Conservation (phyloP, 495 filamentous ascomycete species). For the Lasiosphaeriaceae sp. region DNA sequence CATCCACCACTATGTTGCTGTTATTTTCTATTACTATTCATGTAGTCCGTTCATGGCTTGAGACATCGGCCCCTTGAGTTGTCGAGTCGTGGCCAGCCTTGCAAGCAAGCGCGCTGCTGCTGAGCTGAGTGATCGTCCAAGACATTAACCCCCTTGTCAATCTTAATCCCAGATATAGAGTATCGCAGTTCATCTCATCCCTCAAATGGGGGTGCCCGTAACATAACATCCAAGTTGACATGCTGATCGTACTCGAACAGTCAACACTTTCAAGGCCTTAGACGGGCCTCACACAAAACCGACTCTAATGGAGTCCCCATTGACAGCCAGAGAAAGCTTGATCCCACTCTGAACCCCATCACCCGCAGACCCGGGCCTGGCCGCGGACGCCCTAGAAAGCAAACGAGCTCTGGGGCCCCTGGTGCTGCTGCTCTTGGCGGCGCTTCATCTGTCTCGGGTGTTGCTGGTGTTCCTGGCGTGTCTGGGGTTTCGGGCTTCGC, state of each 20-base stretch:
- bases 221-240: no score
- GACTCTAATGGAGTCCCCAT: slow-evolving; percentile 25
- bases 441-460: background rate
- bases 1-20: no score
- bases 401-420: slow-evolving; percentile 3
- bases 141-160: no score
- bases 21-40: no score
- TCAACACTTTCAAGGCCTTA: slow-evolving; percentile 50
- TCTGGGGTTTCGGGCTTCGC: slow-evolving; percentile 6
- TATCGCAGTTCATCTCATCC: no score
- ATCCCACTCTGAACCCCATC: slow-evolving; percentile 46
- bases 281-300: slow-evolving; percentile 43
- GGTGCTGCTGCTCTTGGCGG: background rate
- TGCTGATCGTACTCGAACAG: slow-evolving; percentile 21
- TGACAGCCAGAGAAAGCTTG: slow-evolving; percentile 23
- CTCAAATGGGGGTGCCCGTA: no score
- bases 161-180: no score
- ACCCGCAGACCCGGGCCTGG: slow-evolving; percentile 47
- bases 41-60: no score
- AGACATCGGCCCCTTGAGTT: no score
- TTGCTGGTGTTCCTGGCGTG: slow-evolving; percentile 4
- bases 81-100: no score
- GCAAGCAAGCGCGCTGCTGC: no score
- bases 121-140: no score
- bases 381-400: slow-evolving; percentile 43